A percentile compares a stretch with the other conserved stretches of the same genome.
phyloP scores from a whole-genome alignment of 164 flowering plant genomes.

The Cinnamomum chago region DNA sequence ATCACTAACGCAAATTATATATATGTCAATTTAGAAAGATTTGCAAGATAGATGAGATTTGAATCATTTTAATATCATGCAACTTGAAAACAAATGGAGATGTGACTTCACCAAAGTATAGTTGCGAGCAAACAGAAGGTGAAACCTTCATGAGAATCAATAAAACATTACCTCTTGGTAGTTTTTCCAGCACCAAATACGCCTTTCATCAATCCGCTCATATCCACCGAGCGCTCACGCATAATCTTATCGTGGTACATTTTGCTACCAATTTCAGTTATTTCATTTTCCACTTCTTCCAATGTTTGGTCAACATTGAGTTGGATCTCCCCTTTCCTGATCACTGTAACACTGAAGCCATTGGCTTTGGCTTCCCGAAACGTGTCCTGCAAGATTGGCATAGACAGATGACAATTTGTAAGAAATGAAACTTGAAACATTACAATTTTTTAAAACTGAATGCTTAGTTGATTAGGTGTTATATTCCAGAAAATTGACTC shows the following conservation, averaged over 20 bases:
- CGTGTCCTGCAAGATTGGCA: constrained; percentile 44
- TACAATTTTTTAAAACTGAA: neutral
- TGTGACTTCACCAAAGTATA: neutral
- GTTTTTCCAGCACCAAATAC: constrained; percentile 44
- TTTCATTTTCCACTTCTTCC: constrained; percentile 80
- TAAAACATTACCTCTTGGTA: constrained; percentile 40
- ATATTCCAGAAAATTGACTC: neutral
- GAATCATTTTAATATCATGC: neutral
- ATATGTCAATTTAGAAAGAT: neutral
- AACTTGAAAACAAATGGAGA: neutral
- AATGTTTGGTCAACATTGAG: constrained; percentile 73
- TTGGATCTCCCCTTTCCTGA: constrained; percentile 72
- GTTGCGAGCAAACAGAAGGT: neutral
- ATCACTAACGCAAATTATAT: neutral
- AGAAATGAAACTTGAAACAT: neutral
- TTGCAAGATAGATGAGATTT: too few relatives aligned
- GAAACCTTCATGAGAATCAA: too few relatives aligned
- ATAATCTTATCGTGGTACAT: constrained; percentile 79
- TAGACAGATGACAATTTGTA: neutral
- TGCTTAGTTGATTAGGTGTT: neutral
- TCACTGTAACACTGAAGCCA: constrained; percentile 81
- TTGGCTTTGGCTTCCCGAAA: constrained; percentile 86
- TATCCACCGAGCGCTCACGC: constrained; percentile 62
- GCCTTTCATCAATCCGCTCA: constrained; percentile 66
- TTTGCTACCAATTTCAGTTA: constrained; percentile 85